Conservation (phyloP, 129 eudicot genomes). For the Helichrysum umbraculigerum region DNA sequence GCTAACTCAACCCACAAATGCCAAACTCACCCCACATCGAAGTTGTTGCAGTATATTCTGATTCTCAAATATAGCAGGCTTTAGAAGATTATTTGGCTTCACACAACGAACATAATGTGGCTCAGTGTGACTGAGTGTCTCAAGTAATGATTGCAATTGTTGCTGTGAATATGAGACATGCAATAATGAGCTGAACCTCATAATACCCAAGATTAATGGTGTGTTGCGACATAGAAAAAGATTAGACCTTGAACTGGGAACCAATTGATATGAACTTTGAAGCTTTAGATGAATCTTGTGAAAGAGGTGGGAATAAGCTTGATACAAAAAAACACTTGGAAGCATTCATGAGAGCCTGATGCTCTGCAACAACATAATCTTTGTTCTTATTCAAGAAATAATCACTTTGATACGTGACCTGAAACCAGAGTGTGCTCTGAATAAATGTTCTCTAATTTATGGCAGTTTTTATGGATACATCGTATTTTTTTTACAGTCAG, state of each 20-base stretch:
- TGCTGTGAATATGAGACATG: conserved; percentile 45
- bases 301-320: conserved; percentile 75
- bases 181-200: conserved; percentile 7
- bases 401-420: conserved; percentile 92
- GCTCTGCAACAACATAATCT: conserved; percentile 90
- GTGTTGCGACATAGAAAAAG: background rate
- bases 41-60: conserved; percentile 82
- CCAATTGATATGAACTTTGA: conserved; percentile 93
- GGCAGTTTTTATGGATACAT: background rate
- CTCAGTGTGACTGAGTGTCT: conserved; percentile 86
- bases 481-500: background rate
- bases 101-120: conserved; percentile 91
- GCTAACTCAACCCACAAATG: background rate
- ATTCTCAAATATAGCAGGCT: conserved; percentile 82
- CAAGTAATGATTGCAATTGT: conserved; percentile 87
- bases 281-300: conserved; percentile 69
- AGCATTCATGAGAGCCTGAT: conserved; percentile 74
- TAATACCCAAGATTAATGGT: conserved; percentile 9
- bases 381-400: conserved; percentile 87
- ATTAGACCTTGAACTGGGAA: conserved; percentile 69
- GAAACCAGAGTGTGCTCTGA: conserved; percentile 31
- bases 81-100: conserved; percentile 80
- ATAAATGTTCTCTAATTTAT: conserved; percentile 1
- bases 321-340: conserved; percentile 77
- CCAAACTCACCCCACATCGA: conserved; percentile 81